Percentiles rank a stretch among this genome's conserved stretches.
phyloP scores from a whole-genome alignment of 495 filamentous ascomycete species.

The Pseudevernia furfuracea region DNA sequence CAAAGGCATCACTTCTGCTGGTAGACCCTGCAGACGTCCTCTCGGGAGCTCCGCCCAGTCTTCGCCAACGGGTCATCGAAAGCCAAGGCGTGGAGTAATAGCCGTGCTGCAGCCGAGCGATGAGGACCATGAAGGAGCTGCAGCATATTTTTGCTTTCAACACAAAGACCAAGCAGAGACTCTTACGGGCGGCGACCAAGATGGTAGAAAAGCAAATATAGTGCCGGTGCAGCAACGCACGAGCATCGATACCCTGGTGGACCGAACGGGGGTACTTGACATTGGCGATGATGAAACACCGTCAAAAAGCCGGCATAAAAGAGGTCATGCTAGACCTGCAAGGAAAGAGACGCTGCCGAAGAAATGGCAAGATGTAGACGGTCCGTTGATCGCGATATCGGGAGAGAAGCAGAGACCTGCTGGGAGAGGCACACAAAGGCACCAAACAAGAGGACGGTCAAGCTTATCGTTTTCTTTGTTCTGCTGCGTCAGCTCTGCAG shows the following conservation, averaged over 20 bases:
- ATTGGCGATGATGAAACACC: slow-evolving; percentile 36
- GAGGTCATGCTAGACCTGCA: slow-evolving; percentile 25
- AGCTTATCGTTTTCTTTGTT: slow-evolving; percentile 7
- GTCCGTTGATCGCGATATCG: slow-evolving; percentile 34
- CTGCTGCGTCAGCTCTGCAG: slow-evolving; percentile 14
- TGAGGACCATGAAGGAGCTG: slow-evolving; percentile 35
- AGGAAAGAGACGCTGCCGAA: slow-evolving; percentile 27
- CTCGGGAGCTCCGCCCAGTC: slow-evolving; percentile 40
- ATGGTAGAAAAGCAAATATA: slow-evolving; percentile 18
- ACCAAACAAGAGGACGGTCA: slow-evolving; percentile 10
- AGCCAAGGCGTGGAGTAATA: slow-evolving; percentile 30
- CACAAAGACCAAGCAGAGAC: slow-evolving; percentile 76
- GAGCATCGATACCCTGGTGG: slow-evolving; percentile 78
- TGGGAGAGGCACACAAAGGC: slow-evolving; percentile 7
- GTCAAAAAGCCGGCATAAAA: slow-evolving; percentile 21
- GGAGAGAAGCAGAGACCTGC: slow-evolving; percentile 14
- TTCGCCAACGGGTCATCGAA: slow-evolving; percentile 33
- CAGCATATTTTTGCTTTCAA: slow-evolving; percentile 79
- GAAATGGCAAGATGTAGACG: slow-evolving; percentile 34
- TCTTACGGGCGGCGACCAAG: slow-evolving; percentile 20
- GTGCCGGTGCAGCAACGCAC: slow-evolving; percentile 48
- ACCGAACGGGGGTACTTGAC: slow-evolving; percentile 66
- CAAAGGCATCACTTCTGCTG: slow-evolving; percentile 69
- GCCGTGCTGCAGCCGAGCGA: slow-evolving; percentile 35
- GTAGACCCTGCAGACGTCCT: slow-evolving; percentile 68